Base-by-base conservation (phyloP, 345 rosid genomes). In the Aquilaria malaccensis region DNA sequence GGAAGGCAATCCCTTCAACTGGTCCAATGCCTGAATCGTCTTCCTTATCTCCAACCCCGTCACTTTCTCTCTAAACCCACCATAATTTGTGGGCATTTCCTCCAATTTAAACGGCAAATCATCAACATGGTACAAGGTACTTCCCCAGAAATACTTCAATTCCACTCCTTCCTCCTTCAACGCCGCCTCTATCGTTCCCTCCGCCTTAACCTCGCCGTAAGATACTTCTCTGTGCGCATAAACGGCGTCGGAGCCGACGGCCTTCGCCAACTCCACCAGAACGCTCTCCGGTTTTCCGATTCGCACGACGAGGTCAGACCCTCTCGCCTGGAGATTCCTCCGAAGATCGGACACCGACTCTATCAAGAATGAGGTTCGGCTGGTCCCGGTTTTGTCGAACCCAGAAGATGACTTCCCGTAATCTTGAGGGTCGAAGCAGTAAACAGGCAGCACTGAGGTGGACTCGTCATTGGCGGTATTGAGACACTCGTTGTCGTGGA, bases 391-490 rank as follows among this genome's bases (percentile, higher is more conserved):
- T 62, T 85, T 87, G 55, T 86, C 90, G 62, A 86, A 88, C 49
- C 97, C 95, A 6, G 91, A 80, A 0, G 85, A 74, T 31, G 97
- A 87, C 65, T 86, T 86, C 0, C 87, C 94, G 55, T 91, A 88
- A 45, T 88, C 97, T 61, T 88, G 50, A 7, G 97, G 91, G 76
- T 91, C 97, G 64, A 91, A 91, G 76, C 97, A 91, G 70, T 84
- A 91, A 31, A 91, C 97, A 4, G 91, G 93, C 47, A 91, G 72
- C 54, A 88, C 88, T 32, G 97, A 91, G 70, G 84, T 52, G 60
- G 85, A 84, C 68, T 91, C 96, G 6, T 80, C 77, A 64, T 80
- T 80, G 63, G 97, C 97, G 5, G 94, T 62, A 74, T 55, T 76
- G 59, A 91, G 94, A 64, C 79, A 82, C 62, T 88, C 97, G 56